Base-by-base conservation (phyloP, 257 asterid species). In the Scutellaria baicalensis region DNA sequence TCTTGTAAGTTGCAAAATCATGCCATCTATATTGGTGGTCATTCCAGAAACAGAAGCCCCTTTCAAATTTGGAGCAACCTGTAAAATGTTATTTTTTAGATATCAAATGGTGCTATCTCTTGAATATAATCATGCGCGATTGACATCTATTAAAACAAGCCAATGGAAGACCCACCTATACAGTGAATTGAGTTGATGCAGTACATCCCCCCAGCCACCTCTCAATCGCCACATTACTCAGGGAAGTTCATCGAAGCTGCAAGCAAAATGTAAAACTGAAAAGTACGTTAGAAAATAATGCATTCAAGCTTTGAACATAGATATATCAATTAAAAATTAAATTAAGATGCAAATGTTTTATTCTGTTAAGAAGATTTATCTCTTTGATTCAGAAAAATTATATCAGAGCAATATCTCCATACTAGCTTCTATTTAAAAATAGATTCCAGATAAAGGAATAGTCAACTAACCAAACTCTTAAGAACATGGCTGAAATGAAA, bases 381-480 rank as follows among this genome's bases (percentile, higher is more conserved):
- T 16, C 21, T 38, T 6, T 17, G 8, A 59, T 16, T 31, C 35
- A 60, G 16, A n/a, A 27, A 27, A 59, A 39, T 39, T 39, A 12
- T 48, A 69, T 6, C 42, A n/a, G 48, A 21, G 12, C 40, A 17
- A 65, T 36, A 64, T 39, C 36, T 23, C 33, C 33, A 13, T 36
- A 39, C 38, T 39, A 31, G 56, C 51, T 59, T 21, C 47, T 8
- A 18, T 3, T 16, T 6, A 12, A n/a, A 7, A 36, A 67, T 59
- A 27, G 54, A 0, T 9, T 44, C 33, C 62, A 20, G 66, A 65
- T 23, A 6, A 35, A 50, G 55, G 69, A 68, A 68, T 50, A 49
- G 69, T 21, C 8, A 59, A 66, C 45, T 18, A 56, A 66, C 79
- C 33, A 48, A 56, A 38, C 39, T 78, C 51, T 59, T 50, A 43